These are phyloP conservation scores for Hawksworthiomyces lignivorus DNA, from an alignment of 2,329 filamentous ascomycete genomes.

Conservation along the genomic window DNA sequence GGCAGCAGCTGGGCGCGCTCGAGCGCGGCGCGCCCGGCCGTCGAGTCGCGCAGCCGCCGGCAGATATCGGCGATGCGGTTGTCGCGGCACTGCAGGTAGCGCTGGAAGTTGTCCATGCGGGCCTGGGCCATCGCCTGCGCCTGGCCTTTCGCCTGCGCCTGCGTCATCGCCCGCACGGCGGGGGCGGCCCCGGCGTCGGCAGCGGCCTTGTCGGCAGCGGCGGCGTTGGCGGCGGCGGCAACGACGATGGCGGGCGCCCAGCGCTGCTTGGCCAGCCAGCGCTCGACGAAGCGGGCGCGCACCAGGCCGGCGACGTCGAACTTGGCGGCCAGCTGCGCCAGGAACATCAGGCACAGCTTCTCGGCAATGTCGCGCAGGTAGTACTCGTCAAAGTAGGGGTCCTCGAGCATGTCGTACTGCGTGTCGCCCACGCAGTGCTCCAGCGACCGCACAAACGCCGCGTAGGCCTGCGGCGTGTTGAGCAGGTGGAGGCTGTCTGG, in stretches of 20 bases:
- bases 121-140: too few relatives aligned
- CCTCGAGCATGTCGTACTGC: constrained; percentile 42
- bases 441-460: constrained; percentile 52
- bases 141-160: too few relatives aligned
- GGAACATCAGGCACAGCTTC: constrained; percentile 50
- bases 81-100: constrained; percentile 40
- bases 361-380: constrained; percentile 54
- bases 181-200: constrained; percentile 45
- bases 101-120: constrained; percentile 43
- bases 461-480: constrained; percentile 43
- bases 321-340: constrained; percentile 51
- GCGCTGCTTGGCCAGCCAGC: constrained; percentile 66
- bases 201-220: too few relatives aligned
- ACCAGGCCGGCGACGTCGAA: constrained; percentile 51
- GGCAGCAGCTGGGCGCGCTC: constrained; percentile 40
- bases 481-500: constrained; percentile 38
- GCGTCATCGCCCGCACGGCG: too few relatives aligned
- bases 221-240: too few relatives aligned
- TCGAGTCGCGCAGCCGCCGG: constrained; percentile 38
- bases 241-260: constrained; percentile 54
- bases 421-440: constrained; percentile 46
- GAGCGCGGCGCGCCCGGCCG: constrained; percentile 43
- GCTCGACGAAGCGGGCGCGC: constrained; percentile 58
- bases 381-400: constrained; percentile 55
- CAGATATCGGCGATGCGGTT: constrained; percentile 49